These are phyloP conservation scores for Gaeumannomyces sp. DNA, from an alignment of 2,329 filamentous ascomycete genomes.

Conservation along the genomic window DNA sequence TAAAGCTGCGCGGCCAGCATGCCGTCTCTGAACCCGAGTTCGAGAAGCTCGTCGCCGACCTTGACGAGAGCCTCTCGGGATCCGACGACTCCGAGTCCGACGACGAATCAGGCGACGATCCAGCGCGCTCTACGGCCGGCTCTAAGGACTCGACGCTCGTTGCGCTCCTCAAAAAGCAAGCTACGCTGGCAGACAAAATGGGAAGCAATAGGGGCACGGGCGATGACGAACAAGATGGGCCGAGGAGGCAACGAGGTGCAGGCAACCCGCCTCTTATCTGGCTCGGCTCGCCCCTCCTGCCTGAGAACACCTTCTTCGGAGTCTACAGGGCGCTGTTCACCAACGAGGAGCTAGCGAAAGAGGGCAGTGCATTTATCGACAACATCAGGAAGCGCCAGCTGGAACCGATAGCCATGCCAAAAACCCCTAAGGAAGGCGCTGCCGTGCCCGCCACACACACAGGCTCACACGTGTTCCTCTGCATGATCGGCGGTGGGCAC, in stretches of 20 bases:
- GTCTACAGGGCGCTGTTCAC: slow-evolving; percentile 81
- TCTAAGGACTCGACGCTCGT: slow-evolving; percentile 67
- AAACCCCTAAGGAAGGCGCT: slow-evolving; percentile 49
- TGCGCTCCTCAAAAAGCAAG: slow-evolving; percentile 75
- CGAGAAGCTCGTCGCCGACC: slow-evolving; percentile 72
- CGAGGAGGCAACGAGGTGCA: slow-evolving; percentile 44
- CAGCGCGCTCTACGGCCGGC: not conserved
- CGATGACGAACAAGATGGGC: slow-evolving; percentile 28
- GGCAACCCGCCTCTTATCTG: slow-evolving; percentile 75
- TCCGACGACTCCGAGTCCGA: slow-evolving; percentile 71
- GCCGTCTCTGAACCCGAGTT: slow-evolving; percentile 78
- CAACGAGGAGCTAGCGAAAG: slow-evolving; percentile 58
- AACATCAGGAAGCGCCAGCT: slow-evolving; percentile 73
- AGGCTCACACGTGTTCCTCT: slow-evolving; percentile 85
- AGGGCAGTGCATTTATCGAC: slow-evolving; percentile 44
- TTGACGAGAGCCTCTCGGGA: slow-evolving; percentile 90
- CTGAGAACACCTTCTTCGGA: slow-evolving; percentile 73
- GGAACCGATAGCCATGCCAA: slow-evolving; percentile 48
- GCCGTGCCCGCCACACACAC: slow-evolving; percentile 51
- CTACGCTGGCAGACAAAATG: slow-evolving; percentile 56
- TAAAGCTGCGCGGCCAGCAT: slow-evolving; percentile 69
- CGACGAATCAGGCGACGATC: slow-evolving; percentile 27
- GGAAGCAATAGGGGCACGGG: slow-evolving; percentile 9
- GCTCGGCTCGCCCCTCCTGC: slow-evolving; percentile 72
- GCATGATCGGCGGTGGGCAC: slow-evolving; percentile 97